These are phyloP conservation scores for Mycena galopus DNA, from an alignment of 768 basidiomycete species.

Conservation along the genomic window DNA sequence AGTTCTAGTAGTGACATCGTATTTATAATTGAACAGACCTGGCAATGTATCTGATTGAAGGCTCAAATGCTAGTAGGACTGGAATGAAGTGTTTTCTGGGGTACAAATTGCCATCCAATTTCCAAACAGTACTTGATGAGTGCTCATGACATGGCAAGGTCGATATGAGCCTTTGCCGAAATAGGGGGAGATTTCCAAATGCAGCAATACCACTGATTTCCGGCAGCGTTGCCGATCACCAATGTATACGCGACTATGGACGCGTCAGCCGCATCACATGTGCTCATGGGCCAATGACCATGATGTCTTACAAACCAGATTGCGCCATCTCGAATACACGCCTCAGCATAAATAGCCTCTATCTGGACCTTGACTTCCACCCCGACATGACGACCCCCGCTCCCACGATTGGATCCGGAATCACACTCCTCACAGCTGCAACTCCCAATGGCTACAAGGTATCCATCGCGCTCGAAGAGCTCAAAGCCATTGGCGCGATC, in stretches of 20 bases:
- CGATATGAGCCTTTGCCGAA: too few species aligned
- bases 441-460: conserved; percentile 17
- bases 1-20: too few species aligned
- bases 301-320: conserved; percentile 12
- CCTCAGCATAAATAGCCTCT: conserved; percentile 1
- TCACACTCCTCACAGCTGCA: conserved; percentile 18
- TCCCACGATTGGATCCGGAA: conserved; percentile 10
- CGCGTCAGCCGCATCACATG: too few species aligned
- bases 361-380: neutral
- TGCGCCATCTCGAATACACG: conserved; percentile 6
- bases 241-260: too few species aligned
- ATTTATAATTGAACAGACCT: too few species aligned
- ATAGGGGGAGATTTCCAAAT: too few species aligned
- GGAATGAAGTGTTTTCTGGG: neutral
- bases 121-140: too few species aligned
- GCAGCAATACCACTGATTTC: too few species aligned
- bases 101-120: neutral
- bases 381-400: conserved; percentile 4
- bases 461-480: conserved; percentile 23
- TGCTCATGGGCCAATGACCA: neutral
- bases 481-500: conserved; percentile 20
- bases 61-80: neutral
- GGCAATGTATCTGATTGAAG: too few species aligned
- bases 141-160: too few species aligned
- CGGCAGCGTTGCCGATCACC: too few species aligned